Evolutionary conservation across 1,139 yeast species (phyloP).

Genomic region (Diutina scorzettiae): DNA sequence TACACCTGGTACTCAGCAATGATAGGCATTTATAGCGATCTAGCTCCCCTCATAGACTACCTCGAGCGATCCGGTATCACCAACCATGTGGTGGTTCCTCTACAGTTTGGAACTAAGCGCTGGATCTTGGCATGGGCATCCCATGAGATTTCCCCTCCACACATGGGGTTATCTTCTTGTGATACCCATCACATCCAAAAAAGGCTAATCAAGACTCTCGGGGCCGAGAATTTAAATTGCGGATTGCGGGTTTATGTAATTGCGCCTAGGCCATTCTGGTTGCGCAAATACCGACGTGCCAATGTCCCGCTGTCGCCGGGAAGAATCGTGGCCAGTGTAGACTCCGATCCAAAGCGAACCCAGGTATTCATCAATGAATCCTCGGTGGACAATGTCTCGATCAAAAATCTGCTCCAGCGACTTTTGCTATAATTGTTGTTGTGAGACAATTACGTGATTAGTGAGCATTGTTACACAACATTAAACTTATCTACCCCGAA

Average conservation of each 20-base stretch:
- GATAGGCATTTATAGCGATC: background rate
- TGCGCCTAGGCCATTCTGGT: background rate
- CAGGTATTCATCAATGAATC: background rate
- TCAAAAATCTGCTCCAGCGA: background rate
- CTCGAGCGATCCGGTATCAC: background rate
- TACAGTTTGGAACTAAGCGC: background rate
- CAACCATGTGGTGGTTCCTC: background rate
- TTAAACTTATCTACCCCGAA: too few species aligned
- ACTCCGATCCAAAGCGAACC: background rate
- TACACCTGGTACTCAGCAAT: constrained; percentile 2
- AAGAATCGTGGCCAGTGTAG: background rate
- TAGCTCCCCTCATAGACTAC: background rate
- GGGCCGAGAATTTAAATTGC: too few species aligned
- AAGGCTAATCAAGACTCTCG: too few species aligned
- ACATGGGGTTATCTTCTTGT: too few species aligned
- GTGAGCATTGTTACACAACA: too few species aligned
- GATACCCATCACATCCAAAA: too few species aligned
- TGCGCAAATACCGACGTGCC: background rate
- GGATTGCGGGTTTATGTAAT: background rate
- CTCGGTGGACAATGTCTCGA: background rate
- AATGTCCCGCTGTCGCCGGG: background rate
- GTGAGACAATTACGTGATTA: too few species aligned
- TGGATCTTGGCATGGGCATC: constrained; percentile 3
- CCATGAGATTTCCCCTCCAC: background rate
- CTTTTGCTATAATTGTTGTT: too few species aligned